phyloP scores from a whole-genome alignment of 2,329 filamentous ascomycete species.

The Capronia coronata region DNA sequence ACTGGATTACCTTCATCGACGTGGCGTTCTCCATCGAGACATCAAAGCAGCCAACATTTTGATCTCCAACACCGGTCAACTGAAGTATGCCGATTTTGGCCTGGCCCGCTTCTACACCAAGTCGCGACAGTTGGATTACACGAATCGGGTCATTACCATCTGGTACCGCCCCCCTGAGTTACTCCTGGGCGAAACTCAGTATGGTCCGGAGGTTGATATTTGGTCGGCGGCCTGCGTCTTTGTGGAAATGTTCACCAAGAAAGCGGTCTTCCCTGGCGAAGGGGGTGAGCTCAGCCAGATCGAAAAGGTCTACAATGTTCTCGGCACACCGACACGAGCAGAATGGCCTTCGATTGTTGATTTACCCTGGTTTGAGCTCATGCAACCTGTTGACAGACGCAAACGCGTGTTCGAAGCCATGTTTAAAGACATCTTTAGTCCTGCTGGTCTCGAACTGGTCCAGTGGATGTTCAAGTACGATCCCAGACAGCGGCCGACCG shows the following conservation, averaged over 20 bases:
- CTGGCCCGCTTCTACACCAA: constrained; percentile 95
- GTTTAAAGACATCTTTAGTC: constrained; percentile 69
- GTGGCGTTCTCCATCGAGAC: constrained; percentile 91
- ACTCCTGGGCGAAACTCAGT: constrained; percentile 82
- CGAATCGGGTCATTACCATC: constrained; percentile 96
- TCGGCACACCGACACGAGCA: constrained; percentile 76
- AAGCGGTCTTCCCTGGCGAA: constrained; percentile 91
- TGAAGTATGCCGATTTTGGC: constrained; percentile 95
- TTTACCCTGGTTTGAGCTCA: constrained; percentile 93
- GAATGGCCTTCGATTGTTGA: constrained; percentile 90
- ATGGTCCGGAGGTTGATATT: constrained; percentile 83
- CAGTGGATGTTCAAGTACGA: constrained; percentile 84
- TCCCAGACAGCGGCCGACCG: constrained; percentile 72
- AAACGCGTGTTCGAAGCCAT: constrained; percentile 67
- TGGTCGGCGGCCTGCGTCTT: constrained; percentile 98
- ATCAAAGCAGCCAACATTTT: constrained; percentile 98
- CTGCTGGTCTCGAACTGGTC: constrained; percentile 76
- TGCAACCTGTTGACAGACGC: constrained; percentile 68
- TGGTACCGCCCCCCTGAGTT: constrained; percentile 93
- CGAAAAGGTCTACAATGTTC: constrained; percentile 88
- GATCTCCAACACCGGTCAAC: constrained; percentile 76
- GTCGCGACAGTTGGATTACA: constrained; percentile 85
- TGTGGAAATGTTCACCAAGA: constrained; percentile 89
- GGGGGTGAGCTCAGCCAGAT: constrained; percentile 93
- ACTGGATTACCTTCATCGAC: constrained; percentile 83